Evolutionary conservation across 192 early-diverging fungal genomes (phyloP), one percentile per base, ranked within the genome.

Genomic region (Podila horticola): DNA sequence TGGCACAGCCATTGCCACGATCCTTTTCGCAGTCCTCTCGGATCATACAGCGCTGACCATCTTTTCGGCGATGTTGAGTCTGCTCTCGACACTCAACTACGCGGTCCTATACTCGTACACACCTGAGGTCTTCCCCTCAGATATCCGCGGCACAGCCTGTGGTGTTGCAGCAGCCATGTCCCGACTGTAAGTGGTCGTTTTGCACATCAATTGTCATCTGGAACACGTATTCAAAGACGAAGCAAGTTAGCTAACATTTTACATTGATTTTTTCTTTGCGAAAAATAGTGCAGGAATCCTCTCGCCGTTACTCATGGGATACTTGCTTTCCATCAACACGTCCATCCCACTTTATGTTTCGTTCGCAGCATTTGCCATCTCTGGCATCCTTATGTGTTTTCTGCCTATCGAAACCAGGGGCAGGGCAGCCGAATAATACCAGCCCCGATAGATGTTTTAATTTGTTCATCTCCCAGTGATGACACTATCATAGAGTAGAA

Each of bases 101-200:
- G 95, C 93, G 2, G 93, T 95, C 28, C 88, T 95, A 17, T 97
- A 97, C 72, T 88, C 92, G 0, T 97, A 95, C 68, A 96, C 95
- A 26, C 94, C 95, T 1, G 95, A 97, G 69, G 94, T 94, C 28
- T 97, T 97, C 77, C 88, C 90, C 19, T 89, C 93, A 0, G 82
- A 86, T 11, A 84, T 92, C 45, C 88, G 95, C 15, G 95, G 95
- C 6, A 95, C 94, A 0, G 94, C 92, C 0, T 90, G 88, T 33
- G 95, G 94, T 22, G 88, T 90, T n/a, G 91, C 94, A 9, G 91
- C 93, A 17, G 93, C 94, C 10, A 74, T 92, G 31, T 91, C 91
- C 13, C 90, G 94, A 34, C 84, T 95, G 84, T 85, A 77, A n/a
- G n/a, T n/a, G n/a, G n/a, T n/a, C n/a, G n/a, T n/a, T n/a, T n/a